phyloP scores from a whole-genome alignment of 768 basidiomycete species.

The Trametopsis cervina region DNA sequence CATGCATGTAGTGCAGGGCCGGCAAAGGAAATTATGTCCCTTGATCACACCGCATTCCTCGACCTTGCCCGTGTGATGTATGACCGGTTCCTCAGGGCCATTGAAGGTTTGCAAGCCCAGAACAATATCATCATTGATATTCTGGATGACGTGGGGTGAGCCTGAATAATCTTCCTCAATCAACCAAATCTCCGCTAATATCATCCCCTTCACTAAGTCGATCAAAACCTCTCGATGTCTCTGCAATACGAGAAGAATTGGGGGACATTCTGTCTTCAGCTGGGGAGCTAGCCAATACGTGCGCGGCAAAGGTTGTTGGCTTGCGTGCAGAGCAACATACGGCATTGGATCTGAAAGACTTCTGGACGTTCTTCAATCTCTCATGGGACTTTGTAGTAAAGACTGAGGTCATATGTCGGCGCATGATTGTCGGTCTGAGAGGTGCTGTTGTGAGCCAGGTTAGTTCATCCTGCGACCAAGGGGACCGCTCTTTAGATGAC shows the following conservation, averaged over 20 bases:
- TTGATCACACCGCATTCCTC: constrained; percentile 67
- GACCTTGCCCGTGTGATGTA: constrained; percentile 56
- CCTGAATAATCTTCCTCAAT: constrained; percentile 1
- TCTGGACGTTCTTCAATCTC: constrained; percentile 74
- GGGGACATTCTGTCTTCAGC: constrained; percentile 71
- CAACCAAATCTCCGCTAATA: background rate
- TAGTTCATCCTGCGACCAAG: background rate
- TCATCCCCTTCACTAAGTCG: constrained; percentile 26
- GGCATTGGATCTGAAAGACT: constrained; percentile 61
- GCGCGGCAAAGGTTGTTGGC: constrained; percentile 72
- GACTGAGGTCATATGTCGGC: constrained; percentile 77
- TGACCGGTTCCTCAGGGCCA: constrained; percentile 49
- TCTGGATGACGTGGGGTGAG: constrained; percentile 41
- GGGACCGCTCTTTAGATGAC: no score
- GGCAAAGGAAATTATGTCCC: constrained; percentile 50
- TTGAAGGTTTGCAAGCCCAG: constrained; percentile 65
- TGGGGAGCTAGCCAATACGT: constrained; percentile 80
- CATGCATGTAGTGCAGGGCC: constrained; percentile 33
- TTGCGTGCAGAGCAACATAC: constrained; percentile 77
- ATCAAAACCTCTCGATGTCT: constrained; percentile 32
- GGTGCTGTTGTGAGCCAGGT: constrained; percentile 84
- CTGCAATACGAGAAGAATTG: constrained; percentile 58
- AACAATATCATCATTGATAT: constrained; percentile 50
- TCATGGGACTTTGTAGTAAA: constrained; percentile 88
- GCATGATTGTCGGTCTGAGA: constrained; percentile 91